These are phyloP conservation scores for Acacia acuminata DNA, from an alignment of 306 rosid species.

Conservation along the genomic window DNA sequence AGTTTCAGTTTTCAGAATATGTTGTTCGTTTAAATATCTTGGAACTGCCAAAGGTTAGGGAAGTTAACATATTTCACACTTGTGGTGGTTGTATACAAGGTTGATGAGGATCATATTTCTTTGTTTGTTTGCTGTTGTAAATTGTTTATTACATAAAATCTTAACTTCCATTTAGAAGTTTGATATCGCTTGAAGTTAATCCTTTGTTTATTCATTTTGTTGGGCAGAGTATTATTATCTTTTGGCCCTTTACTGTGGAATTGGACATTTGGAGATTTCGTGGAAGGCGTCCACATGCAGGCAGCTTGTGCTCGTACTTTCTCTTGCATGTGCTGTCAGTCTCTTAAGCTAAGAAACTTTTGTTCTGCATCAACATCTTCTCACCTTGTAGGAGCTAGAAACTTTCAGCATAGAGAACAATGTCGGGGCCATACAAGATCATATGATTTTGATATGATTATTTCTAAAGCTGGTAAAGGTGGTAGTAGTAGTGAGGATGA, in stretches of 20 bases:
- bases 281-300: slow-evolving; percentile 24
- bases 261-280: slow-evolving; percentile 15
- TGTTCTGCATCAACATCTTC: slow-evolving; percentile 29
- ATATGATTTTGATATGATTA: slow-evolving; percentile 51
- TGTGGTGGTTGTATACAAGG: neutral
- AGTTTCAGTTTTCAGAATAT: neutral
- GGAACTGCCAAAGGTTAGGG: neutral
- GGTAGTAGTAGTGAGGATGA: slow-evolving; percentile 60
- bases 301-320: slow-evolving; percentile 28
- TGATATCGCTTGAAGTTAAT: slow-evolving; percentile 15
- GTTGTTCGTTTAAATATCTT: neutral
- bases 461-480: slow-evolving; percentile 52
- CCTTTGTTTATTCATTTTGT: slow-evolving; percentile 6
- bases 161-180: neutral
- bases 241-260: neutral
- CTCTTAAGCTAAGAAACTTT: slow-evolving; percentile 21
- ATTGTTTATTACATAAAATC: neutral
- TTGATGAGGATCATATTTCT: neutral
- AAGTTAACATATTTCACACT: neutral
- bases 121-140: slow-evolving; percentile 2
- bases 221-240: slow-evolving; percentile 12
- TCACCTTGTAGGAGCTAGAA: slow-evolving; percentile 24
- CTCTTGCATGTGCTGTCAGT: slow-evolving; percentile 14
- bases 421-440: slow-evolving; percentile 29
- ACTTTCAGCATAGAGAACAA: slow-evolving; percentile 28